phyloP scores from a whole-genome alignment of 2,329 filamentous ascomycete genomes.

The Acephala macrosclerotiorum region DNA sequence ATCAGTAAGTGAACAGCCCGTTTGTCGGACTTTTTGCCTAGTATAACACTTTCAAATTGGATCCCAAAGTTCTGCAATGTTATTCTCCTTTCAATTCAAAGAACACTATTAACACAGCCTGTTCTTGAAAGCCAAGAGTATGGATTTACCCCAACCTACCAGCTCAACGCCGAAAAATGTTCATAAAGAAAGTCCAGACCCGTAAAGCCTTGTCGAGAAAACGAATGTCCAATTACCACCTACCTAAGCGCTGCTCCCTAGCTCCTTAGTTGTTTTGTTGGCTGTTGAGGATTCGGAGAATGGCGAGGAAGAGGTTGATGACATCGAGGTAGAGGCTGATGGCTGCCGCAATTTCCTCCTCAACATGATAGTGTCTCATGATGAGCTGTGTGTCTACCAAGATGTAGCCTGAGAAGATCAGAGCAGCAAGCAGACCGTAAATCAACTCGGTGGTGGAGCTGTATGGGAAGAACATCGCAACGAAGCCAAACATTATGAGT shows the following conservation, averaged over 20 bases:
- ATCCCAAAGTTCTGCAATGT: not conserved
- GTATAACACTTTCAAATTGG: not conserved
- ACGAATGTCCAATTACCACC: not conserved
- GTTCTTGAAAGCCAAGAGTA: not conserved
- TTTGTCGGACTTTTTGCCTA: not conserved
- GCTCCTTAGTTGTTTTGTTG: slow-evolving; percentile 87
- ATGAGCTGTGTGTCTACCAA: slow-evolving; percentile 96
- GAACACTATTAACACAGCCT: not conserved
- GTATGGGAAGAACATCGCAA: slow-evolving; percentile 87
- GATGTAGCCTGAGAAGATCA: slow-evolving; percentile 95
- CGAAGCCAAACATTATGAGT: slow-evolving; percentile 90
- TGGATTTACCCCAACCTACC: not conserved
- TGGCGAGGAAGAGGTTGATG: slow-evolving; percentile 96
- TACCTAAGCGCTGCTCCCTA: not conserved
- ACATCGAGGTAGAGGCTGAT: slow-evolving; percentile 96
- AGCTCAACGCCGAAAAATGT: slow-evolving; percentile 6
- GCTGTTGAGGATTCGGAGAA: slow-evolving; percentile 94
- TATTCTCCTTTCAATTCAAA: not conserved
- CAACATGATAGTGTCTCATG: slow-evolving; percentile 94
- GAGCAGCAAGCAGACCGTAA: slow-evolving; percentile 81
- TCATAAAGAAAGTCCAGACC: not conserved
- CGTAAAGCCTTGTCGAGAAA: not conserved
- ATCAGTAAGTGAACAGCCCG: no score
- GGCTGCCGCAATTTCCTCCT: slow-evolving; percentile 95
- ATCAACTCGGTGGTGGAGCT: slow-evolving; percentile 83